Evolutionary conservation across 805 yeast species (phyloP), one percentile per base, ranked within the genome.

Genomic region (Lipomyces kockii): DNA sequence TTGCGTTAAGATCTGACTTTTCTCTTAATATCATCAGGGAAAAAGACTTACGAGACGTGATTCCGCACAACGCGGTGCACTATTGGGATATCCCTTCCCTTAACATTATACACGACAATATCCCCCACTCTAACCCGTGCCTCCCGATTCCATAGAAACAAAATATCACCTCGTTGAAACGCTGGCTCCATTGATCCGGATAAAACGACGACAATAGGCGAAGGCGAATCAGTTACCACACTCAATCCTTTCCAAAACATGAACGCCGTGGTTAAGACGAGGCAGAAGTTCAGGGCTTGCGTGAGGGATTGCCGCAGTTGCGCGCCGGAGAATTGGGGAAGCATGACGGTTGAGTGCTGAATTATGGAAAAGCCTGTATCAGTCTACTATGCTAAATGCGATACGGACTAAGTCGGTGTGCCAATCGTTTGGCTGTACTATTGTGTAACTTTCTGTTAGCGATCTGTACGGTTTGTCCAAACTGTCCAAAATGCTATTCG

Each of bases 121-220:
- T 95, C 99, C 27, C 99, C 99, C 0, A 93, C 95, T 58, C 85
- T 81, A 25, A 88, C 86, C 37, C 78, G 77, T 25, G 80, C 75
- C 64, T 89, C 87, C 72, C 98, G 83, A 79, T 95, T 95, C 97
- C 97, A 93, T 65, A 95, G 81, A 74, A 95, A 88, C 69, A 95
- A 80, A 20, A 95, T 89, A 77, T 95, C 99, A 61, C 99, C 99
- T 80, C 99, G 86, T 80, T 95, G 98, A 84, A 95, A 95, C 1
- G 99, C 99, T 1, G 99, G 99, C 78, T 95, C 99, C 99, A 95
- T 95, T 1, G 98, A 94, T 5, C 99, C 99, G 0, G 98, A 92
- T 60, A 95, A 85, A 9, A 95, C 99, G 35, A 95, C 99, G 25
- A 95, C 99, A 29, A 95, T 87, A 25, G 99, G 99, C 1, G 98